A percentile compares a stretch with the other conserved stretches of the same genome.
Evolutionary conservation across 352 stramenopile genomes (phyloP).

Genomic region (Phytophthora pisi): DNA sequence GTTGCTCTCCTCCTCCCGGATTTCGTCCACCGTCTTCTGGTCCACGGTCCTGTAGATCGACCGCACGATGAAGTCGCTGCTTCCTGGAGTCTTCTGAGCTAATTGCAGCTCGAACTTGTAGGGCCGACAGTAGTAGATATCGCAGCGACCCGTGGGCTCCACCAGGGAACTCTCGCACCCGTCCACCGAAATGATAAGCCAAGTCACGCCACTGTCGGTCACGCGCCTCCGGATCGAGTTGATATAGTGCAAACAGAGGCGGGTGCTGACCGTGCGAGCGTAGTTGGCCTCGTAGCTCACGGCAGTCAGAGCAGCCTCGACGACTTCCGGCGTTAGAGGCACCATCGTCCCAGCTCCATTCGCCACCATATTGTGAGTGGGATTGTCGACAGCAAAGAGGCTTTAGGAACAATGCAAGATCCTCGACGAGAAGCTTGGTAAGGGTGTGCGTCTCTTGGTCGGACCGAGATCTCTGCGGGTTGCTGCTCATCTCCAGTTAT

Average conservation of each 20-base stretch:
- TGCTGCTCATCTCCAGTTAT: too few relatives aligned
- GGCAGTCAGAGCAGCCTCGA: constrained; percentile 41
- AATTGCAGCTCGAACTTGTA: constrained; percentile 54
- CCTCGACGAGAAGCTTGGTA: too few relatives aligned
- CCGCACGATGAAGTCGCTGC: constrained; percentile 46
- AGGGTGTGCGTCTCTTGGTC: too few relatives aligned
- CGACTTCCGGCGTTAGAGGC: constrained; percentile 21
- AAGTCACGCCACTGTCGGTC: constrained; percentile 23
- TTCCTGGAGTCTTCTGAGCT: constrained; percentile 35
- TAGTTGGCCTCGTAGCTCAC: constrained; percentile 52
- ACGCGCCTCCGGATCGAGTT: constrained; percentile 38
- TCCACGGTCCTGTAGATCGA: constrained; percentile 47
- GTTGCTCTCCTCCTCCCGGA: constrained; percentile 30
- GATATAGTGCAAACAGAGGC: constrained; percentile 50
- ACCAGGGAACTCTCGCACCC: constrained; percentile 37
- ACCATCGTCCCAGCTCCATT: constrained; percentile 29
- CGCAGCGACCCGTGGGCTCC: constrained; percentile 34
- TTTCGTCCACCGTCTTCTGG: constrained; percentile 44
- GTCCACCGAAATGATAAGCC: constrained; percentile 47
- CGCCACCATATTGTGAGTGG: neutral
- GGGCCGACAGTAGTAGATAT: constrained; percentile 50
- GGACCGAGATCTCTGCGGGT: too few relatives aligned
- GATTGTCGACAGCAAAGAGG: neutral
- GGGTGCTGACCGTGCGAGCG: constrained; percentile 29
- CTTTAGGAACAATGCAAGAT: neutral